These are phyloP conservation scores for Blastobotrys peoriensis DNA, from an alignment of 805 yeast species.

Conservation along the genomic window DNA sequence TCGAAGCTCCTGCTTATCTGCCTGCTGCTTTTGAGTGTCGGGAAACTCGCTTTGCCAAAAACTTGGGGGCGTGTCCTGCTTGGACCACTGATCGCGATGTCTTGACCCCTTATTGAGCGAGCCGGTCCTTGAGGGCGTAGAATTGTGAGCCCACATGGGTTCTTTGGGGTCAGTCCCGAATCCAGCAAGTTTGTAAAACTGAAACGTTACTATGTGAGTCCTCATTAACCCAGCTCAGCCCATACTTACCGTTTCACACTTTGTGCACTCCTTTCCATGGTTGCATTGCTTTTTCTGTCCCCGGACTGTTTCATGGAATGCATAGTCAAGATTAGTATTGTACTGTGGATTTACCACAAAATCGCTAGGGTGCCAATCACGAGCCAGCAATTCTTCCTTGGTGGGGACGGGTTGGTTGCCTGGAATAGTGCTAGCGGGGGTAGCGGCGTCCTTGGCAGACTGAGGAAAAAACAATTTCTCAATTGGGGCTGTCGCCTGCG, in stretches of 20 bases:
- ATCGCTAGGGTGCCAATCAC: slow-evolving; percentile 35
- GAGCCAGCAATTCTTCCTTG: neutral
- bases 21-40: slow-evolving; percentile 44
- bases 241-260: slow-evolving; percentile 25
- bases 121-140: neutral
- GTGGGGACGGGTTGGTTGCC: neutral
- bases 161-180: slow-evolving; percentile 22
- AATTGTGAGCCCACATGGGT: slow-evolving; percentile 26
- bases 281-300: slow-evolving; percentile 31
- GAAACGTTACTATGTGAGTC: neutral
- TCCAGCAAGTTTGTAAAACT: slow-evolving; percentile 31
- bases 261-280: slow-evolving; percentile 33
- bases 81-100: slow-evolving; percentile 28
- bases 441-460: neutral
- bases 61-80: slow-evolving; percentile 51
- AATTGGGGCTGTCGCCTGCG: neutral
- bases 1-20: slow-evolving; percentile 31
- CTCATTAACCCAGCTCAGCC: neutral
- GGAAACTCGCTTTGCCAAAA: slow-evolving; percentile 58
- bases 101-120: slow-evolving; percentile 19
- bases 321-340: slow-evolving; percentile 27
- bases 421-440: neutral
- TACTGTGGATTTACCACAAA: slow-evolving; percentile 33
- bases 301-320: slow-evolving; percentile 32
- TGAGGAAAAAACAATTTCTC: neutral